Evolutionary conservation across 2,329 filamentous ascomycete genomes (phyloP), one percentile per base, ranked within the genome.

Genomic region (Beauveria brongniartii): DNA sequence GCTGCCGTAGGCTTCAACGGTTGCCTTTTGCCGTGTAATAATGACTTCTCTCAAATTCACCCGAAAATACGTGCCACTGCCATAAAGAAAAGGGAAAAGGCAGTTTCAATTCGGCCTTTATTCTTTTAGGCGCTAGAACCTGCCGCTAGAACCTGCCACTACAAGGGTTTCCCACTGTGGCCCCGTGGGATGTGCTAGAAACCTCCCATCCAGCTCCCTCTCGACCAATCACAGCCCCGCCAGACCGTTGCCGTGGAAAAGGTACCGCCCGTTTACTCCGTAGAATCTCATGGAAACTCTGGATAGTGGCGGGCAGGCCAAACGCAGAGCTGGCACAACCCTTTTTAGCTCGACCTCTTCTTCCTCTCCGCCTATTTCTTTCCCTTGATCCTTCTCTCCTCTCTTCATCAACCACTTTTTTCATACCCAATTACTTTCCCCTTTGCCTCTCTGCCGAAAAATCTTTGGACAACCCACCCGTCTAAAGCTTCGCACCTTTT

Each of bases 201-300:
- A 40, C 37, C 10, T 61, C 59, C 40, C 46, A 30, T 34, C 50
- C n/a, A 40, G 52, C 52, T 40, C 3, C 34, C 8, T 12, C 24
- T 18, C 55, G 18, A 14, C 66, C 66, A 67, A 67, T 67, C 64
- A 67, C 16, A 47, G 41, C 5, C 44, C 55, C 50, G 37, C 56
- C 55, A 46, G 46, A 10, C 22, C 52, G 66, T 67, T 67, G 66
- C 66, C 51, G 65, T 65, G 64, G 66, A 65, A 67, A 67, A 64
- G 67, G 64, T 34, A 65, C 63, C 63, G 69, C 67, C 70, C 74
- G 71, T 55, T 56, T 53, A 30, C 50, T 60, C 58, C 58, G 58
- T 77, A 71, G 75, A 77, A 77, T 76, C 75, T 67, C 72, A 77
- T 77, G 75, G 75, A 77, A 77, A 73, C 74, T 71, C 72, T 69